Conservation (phyloP, 2,329 filamentous ascomycete genomes). For the Fusarium virguliforme region DNA sequence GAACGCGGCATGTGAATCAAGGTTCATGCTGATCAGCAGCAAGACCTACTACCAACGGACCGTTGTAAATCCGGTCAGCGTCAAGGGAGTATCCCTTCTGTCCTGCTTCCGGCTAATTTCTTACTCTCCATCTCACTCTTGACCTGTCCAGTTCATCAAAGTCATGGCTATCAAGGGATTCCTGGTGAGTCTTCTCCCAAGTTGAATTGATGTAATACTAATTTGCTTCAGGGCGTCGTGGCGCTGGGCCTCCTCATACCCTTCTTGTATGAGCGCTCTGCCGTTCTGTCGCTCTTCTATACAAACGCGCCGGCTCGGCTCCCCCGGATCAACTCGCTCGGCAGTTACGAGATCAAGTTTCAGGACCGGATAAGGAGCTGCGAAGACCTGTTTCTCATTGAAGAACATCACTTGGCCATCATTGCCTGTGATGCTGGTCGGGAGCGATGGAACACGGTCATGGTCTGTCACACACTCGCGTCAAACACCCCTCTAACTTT, state of each 20-base stretch:
- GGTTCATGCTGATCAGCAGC: not conserved
- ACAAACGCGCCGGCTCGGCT: constrained; percentile 54
- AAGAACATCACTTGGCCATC: constrained; percentile 56
- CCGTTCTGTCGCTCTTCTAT: constrained; percentile 45
- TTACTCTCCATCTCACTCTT: not conserved
- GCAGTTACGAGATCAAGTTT: constrained; percentile 55
- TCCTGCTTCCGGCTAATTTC: not conserved
- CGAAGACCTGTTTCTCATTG: constrained; percentile 59
- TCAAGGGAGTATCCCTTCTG: not conserved
- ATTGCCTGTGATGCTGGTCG: constrained; percentile 59
- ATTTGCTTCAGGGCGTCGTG: constrained; percentile 18
- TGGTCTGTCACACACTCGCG: constrained; percentile 50
- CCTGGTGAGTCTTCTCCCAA: constrained; percentile 3
- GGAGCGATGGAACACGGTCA: constrained; percentile 61
- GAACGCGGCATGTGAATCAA: not conserved
- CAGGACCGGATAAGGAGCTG: constrained; percentile 58
- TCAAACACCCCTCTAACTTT: not conserved
- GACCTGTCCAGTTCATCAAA: not conserved
- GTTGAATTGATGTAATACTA: not conserved
- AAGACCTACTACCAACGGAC: not conserved
- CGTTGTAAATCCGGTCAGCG: not conserved
- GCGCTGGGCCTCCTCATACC: constrained; percentile 25
- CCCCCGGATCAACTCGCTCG: constrained; percentile 49
- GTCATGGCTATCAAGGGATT: constrained; percentile 27
- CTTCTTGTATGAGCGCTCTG: constrained; percentile 37